A percentile compares a stretch with the other conserved stretches of the same genome.
phyloP scores from a whole-genome alignment of 2,329 filamentous ascomycete genomes.

The Xylariaceae sp. region DNA sequence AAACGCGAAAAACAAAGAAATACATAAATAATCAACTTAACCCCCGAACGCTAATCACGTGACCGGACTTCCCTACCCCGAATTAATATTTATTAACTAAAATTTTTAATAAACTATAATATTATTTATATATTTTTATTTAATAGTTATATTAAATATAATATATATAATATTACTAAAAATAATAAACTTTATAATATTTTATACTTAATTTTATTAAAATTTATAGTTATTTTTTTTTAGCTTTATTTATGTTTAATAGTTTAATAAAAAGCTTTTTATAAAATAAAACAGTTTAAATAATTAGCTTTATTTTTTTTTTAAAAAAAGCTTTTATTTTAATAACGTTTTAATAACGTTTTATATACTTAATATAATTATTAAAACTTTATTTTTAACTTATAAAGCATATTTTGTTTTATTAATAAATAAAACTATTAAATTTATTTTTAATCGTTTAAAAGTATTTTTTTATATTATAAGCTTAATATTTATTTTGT shows the following conservation, averaged over 20 bases:
- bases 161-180: constrained; percentile 19
- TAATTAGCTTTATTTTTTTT: constrained; percentile 2
- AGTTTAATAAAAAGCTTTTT: constrained; percentile 5
- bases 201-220: constrained; percentile 4
- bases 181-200: constrained; percentile 8
- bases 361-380: constrained; percentile 11
- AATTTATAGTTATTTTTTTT: constrained; percentile 1
- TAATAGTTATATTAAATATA: no score
- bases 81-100: not conserved
- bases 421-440: constrained; percentile 11
- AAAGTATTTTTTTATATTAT: constrained; percentile 4
- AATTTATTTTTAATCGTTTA: constrained; percentile 9
- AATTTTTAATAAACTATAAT: constrained; percentile 10
- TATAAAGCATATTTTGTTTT: constrained; percentile 9
- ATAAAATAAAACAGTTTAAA: no score
- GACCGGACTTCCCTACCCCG: no score
- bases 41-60: no score
- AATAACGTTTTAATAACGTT: constrained; percentile 2
- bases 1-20: no score
- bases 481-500: constrained; percentile 3
- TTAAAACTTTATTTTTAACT: constrained; percentile 6
- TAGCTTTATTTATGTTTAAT: constrained; percentile 11
- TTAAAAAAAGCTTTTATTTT: constrained; percentile 12
- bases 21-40: no score
- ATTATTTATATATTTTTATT: constrained; percentile 7